Conservation (phyloP, 495 filamentous ascomycete genomes). For the Hypoxylon rickii region DNA sequence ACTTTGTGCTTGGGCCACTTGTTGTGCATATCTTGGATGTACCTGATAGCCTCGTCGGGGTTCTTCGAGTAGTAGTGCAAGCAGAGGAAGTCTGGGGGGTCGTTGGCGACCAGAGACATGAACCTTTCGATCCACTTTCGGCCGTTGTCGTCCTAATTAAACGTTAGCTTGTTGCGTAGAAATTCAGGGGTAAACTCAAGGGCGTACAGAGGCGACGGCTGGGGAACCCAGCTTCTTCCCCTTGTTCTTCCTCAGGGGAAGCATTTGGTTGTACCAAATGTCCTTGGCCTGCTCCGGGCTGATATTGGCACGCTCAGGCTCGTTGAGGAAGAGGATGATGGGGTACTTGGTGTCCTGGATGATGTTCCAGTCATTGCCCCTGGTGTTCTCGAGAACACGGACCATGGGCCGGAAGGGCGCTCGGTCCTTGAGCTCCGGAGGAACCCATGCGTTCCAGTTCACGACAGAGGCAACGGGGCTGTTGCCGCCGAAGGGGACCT, state of each 20-base stretch:
- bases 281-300: constrained; percentile 45
- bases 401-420: constrained; percentile 52
- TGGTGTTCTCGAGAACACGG: constrained; percentile 37
- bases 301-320: constrained; percentile 50
- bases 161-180: constrained; percentile 2
- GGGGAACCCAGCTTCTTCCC: constrained; percentile 46
- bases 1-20: constrained; percentile 38
- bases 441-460: constrained; percentile 55
- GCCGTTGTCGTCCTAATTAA: constrained; percentile 41
- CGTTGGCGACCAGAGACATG: constrained; percentile 43
- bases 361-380: constrained; percentile 45
- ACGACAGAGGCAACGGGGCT: constrained; percentile 44
- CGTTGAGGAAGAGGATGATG: constrained; percentile 53
- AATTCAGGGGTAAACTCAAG: neutral
- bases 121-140: constrained; percentile 50
- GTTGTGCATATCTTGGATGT: constrained; percentile 41
- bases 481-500: constrained; percentile 28
- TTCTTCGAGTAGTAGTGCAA: constrained; percentile 54
- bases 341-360: constrained; percentile 35
- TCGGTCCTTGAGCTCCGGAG: constrained; percentile 48
- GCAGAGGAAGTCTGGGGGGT: constrained; percentile 49
- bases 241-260: constrained; percentile 44
- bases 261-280: constrained; percentile 46
- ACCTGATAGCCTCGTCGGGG: constrained; percentile 38
- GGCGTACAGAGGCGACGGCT: constrained; percentile 34